A percentile compares a stretch with the other conserved stretches of the same genome.
These are phyloP conservation scores for Phialocephala sp. DNA, from an alignment of 2,329 filamentous ascomycete genomes.

Conservation along the genomic window DNA sequence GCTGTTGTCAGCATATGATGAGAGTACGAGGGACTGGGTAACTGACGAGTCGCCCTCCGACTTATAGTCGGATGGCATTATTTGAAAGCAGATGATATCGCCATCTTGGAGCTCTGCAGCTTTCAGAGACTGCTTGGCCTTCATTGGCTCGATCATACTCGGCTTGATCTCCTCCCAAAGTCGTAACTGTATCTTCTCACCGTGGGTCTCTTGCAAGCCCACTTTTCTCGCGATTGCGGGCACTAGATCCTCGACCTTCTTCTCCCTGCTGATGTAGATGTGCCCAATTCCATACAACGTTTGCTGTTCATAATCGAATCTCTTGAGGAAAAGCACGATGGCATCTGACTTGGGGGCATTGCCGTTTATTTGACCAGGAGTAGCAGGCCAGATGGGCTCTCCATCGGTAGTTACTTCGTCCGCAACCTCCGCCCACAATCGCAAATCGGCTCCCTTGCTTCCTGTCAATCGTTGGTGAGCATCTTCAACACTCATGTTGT, in stretches of 20 bases:
- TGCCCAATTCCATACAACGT: slow-evolving; percentile 78
- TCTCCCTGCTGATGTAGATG: slow-evolving; percentile 84
- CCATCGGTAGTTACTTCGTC: slow-evolving; percentile 71
- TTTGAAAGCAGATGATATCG: slow-evolving; percentile 95
- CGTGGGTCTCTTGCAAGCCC: slow-evolving; percentile 79
- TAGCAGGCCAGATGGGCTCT: slow-evolving; percentile 73
- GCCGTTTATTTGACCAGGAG: slow-evolving; percentile 61
- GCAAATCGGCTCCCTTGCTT: slow-evolving; percentile 71
- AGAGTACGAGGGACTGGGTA: slow-evolving; percentile 13
- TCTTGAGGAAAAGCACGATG: slow-evolving; percentile 89
- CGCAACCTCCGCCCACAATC: slow-evolving; percentile 85
- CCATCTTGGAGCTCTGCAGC: slow-evolving; percentile 95
- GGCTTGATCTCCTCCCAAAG: slow-evolving; percentile 98
- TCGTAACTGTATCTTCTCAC: slow-evolving; percentile 64
- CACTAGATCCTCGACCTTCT: slow-evolving; percentile 85
- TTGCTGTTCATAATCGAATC: slow-evolving; percentile 83
- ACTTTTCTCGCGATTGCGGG: slow-evolving; percentile 80
- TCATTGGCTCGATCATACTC: slow-evolving; percentile 94
- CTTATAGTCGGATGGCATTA: slow-evolving; percentile 41
- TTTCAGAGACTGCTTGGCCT: slow-evolving; percentile 86
- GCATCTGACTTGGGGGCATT: slow-evolving; percentile 63
- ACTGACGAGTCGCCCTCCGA: slow-evolving; percentile 36
- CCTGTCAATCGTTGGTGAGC: slow-evolving; percentile 68
- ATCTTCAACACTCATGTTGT: slow-evolving; percentile 79
- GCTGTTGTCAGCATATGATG: slow-evolving; percentile 29